Base-by-base conservation (phyloP, 1,284 basidiomycete genomes). In the Lignosus rhinocerotis region DNA sequence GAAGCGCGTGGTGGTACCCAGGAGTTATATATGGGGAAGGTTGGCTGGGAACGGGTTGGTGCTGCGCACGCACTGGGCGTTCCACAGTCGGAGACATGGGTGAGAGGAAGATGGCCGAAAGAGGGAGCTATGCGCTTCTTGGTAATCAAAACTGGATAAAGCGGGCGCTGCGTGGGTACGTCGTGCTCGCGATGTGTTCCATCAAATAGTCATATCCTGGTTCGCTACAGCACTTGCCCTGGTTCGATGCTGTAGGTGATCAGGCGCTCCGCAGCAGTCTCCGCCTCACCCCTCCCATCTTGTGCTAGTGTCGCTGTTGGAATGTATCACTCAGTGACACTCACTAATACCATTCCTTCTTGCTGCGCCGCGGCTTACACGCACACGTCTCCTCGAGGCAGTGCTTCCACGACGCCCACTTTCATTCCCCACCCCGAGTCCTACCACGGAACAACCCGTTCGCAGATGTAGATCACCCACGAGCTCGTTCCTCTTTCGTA, bases 21-120 rank as follows among this genome's bases (percentile, higher is more conserved):
- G 62, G 59, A 50, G 56, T 50, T 64, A 62, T 64, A 62, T 64
- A 64, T 52, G 43, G 34, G 36, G 55, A 55, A 55, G 34, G 51
- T 41, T 51, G 63, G 51, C 53, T 64, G 63, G 58, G 60, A 64
- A 50, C 33, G 31, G 44, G 56, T 9, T 54, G 51, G 56, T 58
- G 63, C 63, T 64, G 63, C 63, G 63, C 59, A 25, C 55, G 55
- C 43, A 41, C 50, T 53, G 56, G 51, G 45, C 44, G 53, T 55
- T 36, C 12, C 25, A 49, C 50, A 59, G 44, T 49, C 50, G 59
- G 59, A 41, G 59, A 57, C 43, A 41, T 57, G 50, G 62, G 59
- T 61, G 62, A 44, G 62, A 64, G 47, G 39, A 32, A 17, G 38
- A 41, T 31, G 33, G 39, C 57, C 57, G 17, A 39, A 17, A 50